Base-by-base conservation (phyloP, 805 yeast species). In the Ogataea henricii region DNA sequence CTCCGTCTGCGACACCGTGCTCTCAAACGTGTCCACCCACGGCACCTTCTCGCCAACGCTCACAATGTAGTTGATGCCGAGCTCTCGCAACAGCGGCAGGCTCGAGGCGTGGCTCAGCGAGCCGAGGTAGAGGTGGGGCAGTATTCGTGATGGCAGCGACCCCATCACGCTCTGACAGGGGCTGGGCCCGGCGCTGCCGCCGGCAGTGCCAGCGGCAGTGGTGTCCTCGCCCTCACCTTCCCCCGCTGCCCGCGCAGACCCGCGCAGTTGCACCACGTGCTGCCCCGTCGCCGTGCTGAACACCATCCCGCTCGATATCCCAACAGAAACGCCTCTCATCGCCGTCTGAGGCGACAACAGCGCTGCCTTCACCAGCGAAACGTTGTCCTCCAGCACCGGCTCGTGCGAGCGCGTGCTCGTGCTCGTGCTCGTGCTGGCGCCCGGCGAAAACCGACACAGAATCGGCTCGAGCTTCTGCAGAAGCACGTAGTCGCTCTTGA, bases 51-150 rank as follows among this genome's bases (percentile, higher is more conserved):
- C 97, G 1, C 98, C 98, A 8, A 92, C 97, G 2, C 94, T 84
- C 12, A 92, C 83, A 10, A 92, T 76, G 48, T 87, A 79, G 14
- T 74, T 77, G 48, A 92, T 89, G 0, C 88, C 89, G 10, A 92
- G 67, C 46, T 75, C 76, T 23, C 70, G 66, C 46, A 92, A 69
- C 54, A 92, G 65, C 2, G 81, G 78, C 5, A 85, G 74, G 54
- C 83, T 79, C 47, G 82, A 82, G 3, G 97, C 97, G 68, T 92
- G 97, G 40, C 69, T 78, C 46, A 90, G 70, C 3, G 94, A 84
- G 0, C 98, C 98, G 45, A 92, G 71, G 60, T 90, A 92, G 51
- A 92, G 65, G 65, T 91, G 91, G 1, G 92, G 87, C 45, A 91
- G 67, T 3, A 92, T 85, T 44, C 87, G 71, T 0, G 97, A 89